Percentiles rank a stretch among this genome's conserved stretches.
Evolutionary conservation across 495 filamentous ascomycete species (phyloP).

Genomic region (Talaromyces adpressus): DNA sequence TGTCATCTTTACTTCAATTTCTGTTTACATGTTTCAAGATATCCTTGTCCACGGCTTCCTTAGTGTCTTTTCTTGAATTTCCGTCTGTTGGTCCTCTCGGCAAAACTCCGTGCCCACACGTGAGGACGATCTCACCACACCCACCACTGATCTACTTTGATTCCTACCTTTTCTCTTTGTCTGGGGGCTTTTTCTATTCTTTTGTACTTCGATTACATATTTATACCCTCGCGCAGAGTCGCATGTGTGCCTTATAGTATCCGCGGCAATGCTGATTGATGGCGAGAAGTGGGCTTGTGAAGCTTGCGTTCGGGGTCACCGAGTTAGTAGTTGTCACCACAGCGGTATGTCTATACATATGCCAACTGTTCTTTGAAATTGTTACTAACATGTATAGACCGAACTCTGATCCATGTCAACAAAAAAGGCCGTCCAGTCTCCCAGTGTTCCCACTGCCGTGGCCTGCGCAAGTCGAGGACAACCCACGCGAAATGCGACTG

Average conservation of each 20-base stretch:
- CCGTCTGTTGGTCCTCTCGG: background rate
- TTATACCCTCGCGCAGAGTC: conserved; percentile 19
- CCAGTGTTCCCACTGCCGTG: conserved; percentile 96
- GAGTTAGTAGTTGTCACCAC: conserved; percentile 92
- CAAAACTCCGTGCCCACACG: background rate
- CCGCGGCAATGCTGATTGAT: conserved; percentile 67
- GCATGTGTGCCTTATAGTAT: conserved; percentile 39
- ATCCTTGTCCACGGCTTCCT: background rate
- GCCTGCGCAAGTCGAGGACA: conserved; percentile 93
- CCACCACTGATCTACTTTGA: background rate
- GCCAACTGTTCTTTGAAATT: conserved; percentile 16
- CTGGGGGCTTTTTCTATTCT: conserved; percentile 13
- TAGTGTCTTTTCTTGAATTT: background rate
- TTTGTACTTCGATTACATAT: background rate
- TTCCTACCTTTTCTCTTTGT: background rate
- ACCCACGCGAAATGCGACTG: conserved; percentile 97
- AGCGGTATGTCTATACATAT: conserved; percentile 54
- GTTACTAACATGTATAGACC: conserved; percentile 50
- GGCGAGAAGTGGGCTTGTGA: conserved; percentile 90
- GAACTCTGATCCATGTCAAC: conserved; percentile 90
- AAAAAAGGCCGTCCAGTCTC: conserved; percentile 98
- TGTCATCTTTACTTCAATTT: background rate
- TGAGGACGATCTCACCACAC: background rate
- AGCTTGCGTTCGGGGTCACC: conserved; percentile 88
- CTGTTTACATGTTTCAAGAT: background rate